A percentile compares a stretch with the other conserved stretches of the same genome.
These are phyloP conservation scores for Lepiota venenata DNA, from an alignment of 768 basidiomycete species.

Conservation along the genomic window DNA sequence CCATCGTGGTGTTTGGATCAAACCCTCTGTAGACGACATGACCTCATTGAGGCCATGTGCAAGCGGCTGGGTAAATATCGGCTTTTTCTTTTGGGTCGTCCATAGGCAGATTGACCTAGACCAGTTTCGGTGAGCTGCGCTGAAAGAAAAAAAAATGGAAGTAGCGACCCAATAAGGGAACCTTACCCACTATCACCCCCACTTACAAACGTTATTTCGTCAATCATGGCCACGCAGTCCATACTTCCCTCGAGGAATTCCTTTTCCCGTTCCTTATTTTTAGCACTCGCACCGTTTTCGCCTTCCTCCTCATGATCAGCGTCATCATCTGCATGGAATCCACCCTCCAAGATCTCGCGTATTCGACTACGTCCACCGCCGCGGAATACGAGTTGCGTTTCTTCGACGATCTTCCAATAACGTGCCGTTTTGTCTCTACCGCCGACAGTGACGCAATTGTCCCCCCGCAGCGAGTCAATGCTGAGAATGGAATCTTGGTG, in stretches of 20 bases:
- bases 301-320: slow-evolving; percentile 32
- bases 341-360: slow-evolving; percentile 79
- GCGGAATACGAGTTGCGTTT: slow-evolving; percentile 92
- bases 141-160: not conserved
- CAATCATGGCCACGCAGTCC: slow-evolving; percentile 92
- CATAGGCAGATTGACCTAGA: slow-evolving; percentile 90
- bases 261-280: slow-evolving; percentile 33
- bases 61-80: slow-evolving; percentile 79
- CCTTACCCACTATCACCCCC: slow-evolving; percentile 97
- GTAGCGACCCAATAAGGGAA: slow-evolving; percentile 15
- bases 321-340: slow-evolving; percentile 58
- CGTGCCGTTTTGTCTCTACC: slow-evolving; percentile 88
- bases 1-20: slow-evolving; percentile 82
- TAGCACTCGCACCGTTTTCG: slow-evolving; percentile 23
- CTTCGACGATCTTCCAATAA: slow-evolving; percentile 96
- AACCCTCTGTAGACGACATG: slow-evolving; percentile 69
- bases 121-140: not conserved
- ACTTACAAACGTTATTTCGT: slow-evolving; percentile 88
- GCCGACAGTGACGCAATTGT: slow-evolving; percentile 85
- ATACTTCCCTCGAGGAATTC: slow-evolving; percentile 87
- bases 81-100: slow-evolving; percentile 93
- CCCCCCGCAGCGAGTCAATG: slow-evolving; percentile 78
- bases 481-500: slow-evolving; percentile 87
- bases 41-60: slow-evolving; percentile 84
- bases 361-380: slow-evolving; percentile 88